These are phyloP conservation scores for Coemansia sp. DNA, from an alignment of 192 early-diverging fungal species.

Conservation along the genomic window DNA sequence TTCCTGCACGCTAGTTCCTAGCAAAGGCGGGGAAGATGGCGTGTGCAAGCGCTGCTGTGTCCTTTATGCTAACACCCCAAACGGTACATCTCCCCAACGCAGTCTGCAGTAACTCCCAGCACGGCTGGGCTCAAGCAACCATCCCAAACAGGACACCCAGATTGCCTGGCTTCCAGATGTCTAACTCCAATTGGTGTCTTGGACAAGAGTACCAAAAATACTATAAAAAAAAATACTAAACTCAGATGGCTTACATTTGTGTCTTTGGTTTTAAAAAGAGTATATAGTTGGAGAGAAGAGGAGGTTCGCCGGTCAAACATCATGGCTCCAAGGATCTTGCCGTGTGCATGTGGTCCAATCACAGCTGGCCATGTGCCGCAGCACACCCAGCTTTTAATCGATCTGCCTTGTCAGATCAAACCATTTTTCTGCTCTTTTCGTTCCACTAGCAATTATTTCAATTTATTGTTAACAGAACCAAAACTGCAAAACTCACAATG, in stretches of 20 bases:
- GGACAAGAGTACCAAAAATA: too few species aligned
- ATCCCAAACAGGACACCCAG: neutral
- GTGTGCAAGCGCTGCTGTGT: neutral
- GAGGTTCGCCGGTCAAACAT: neutral
- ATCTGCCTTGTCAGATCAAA: too few species aligned
- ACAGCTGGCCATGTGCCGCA: conserved; percentile 34
- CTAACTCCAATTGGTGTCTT: neutral
- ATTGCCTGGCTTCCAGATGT: neutral
- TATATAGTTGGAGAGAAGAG: conserved; percentile 3
- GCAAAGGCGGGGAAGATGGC: neutral
- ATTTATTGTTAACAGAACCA: too few species aligned
- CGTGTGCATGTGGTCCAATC: conserved; percentile 17
- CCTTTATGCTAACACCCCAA: neutral
- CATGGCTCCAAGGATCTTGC: neutral
- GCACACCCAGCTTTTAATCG: too few species aligned
- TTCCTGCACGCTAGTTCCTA: neutral
- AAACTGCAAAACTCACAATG: neutral
- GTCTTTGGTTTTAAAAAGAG: neutral
- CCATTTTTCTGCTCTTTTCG: too few species aligned
- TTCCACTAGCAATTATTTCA: too few species aligned
- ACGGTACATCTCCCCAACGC: neutral
- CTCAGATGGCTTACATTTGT: neutral
- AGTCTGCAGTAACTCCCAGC: too few species aligned
- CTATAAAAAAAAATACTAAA: neutral
- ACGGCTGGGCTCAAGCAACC: too few species aligned